A percentile compares a stretch with the other conserved stretches of the same genome.
phyloP scores from a whole-genome alignment of 2,329 filamentous ascomycete genomes.

The Neurospora sp. region DNA sequence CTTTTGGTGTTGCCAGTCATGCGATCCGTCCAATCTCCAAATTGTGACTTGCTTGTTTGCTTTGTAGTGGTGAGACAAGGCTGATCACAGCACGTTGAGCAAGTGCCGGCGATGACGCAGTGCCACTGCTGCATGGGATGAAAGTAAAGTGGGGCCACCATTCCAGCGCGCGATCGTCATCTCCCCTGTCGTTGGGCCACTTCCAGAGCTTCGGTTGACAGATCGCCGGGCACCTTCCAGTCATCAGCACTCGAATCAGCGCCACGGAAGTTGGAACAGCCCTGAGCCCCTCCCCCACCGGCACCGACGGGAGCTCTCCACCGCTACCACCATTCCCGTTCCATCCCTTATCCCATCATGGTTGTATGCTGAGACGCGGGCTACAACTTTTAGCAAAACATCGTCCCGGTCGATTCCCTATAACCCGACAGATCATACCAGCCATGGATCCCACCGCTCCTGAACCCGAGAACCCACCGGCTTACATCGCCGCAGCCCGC shows the following conservation, averaged over 20 bases:
- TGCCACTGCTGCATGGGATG: not conserved
- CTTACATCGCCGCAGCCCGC: slow-evolving; percentile 32
- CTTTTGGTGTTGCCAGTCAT: not conserved
- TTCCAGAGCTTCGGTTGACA: not conserved
- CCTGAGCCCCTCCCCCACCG: not conserved
- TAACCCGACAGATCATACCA: not conserved
- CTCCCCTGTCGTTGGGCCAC: not conserved
- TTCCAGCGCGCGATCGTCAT: not conserved
- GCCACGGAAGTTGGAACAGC: not conserved
- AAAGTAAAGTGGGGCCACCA: not conserved
- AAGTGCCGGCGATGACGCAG: slow-evolving; percentile 7
- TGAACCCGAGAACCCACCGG: slow-evolving; percentile 32
- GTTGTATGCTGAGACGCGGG: not conserved
- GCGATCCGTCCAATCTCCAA: not conserved
- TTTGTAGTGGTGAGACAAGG: not conserved
- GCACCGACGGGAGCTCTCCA: not conserved
- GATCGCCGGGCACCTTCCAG: not conserved
- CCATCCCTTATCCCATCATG: not conserved
- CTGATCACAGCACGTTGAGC: not conserved
- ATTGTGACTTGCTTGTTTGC: not conserved
- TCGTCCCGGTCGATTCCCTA: not conserved
- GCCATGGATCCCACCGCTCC: slow-evolving; percentile 20
- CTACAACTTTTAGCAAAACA: not conserved
- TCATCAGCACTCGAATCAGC: not conserved
- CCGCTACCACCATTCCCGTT: not conserved